A percentile compares a stretch with the other conserved stretches of the same genome.
Evolutionary conservation across 129 eudicot genomes (phyloP).

Genomic region (Saussurea involucrata): DNA sequence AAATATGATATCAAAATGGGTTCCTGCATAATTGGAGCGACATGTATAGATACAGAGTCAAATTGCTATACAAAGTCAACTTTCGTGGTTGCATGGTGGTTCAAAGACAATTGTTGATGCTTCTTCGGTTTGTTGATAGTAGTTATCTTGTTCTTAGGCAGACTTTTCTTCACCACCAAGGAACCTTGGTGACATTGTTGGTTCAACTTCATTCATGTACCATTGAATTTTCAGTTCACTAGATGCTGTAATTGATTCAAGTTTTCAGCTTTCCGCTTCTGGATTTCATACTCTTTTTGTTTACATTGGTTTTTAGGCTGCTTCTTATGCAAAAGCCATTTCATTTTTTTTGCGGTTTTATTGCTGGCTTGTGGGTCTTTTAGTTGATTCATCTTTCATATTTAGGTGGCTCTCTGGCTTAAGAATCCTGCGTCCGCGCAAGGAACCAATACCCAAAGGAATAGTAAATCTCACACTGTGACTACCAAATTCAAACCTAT

Average conservation of each 20-base stretch:
- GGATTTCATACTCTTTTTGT: background rate
- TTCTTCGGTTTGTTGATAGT: slow-evolving; percentile 25
- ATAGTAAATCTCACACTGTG: too few relatives aligned
- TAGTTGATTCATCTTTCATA: background rate
- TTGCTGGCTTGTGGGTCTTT: background rate
- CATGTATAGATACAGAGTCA: slow-evolving; percentile 22
- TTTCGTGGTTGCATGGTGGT: slow-evolving; percentile 25
- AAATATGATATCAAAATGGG: slow-evolving; percentile 15
- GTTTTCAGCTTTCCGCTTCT: background rate
- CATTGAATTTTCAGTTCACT: slow-evolving; percentile 10
- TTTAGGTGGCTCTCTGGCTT: too few relatives aligned
- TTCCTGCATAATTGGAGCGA: slow-evolving; percentile 13
- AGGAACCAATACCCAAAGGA: too few relatives aligned
- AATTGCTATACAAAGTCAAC: slow-evolving; percentile 25
- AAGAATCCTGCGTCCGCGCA: too few relatives aligned
- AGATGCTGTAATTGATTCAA: slow-evolving; percentile 18
- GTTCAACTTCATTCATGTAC: slow-evolving; percentile 20
- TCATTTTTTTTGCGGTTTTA: background rate
- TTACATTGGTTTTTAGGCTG: background rate
- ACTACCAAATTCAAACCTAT: too few relatives aligned
- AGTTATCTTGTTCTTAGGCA: background rate
- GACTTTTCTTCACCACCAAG: slow-evolving; percentile 18
- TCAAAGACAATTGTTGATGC: slow-evolving; percentile 4
- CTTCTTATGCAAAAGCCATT: background rate
- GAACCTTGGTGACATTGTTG: slow-evolving; percentile 33